Evolutionary conservation across 192 early-diverging fungal species (phyloP).

Genomic region (Spizellomyces sp.): DNA sequence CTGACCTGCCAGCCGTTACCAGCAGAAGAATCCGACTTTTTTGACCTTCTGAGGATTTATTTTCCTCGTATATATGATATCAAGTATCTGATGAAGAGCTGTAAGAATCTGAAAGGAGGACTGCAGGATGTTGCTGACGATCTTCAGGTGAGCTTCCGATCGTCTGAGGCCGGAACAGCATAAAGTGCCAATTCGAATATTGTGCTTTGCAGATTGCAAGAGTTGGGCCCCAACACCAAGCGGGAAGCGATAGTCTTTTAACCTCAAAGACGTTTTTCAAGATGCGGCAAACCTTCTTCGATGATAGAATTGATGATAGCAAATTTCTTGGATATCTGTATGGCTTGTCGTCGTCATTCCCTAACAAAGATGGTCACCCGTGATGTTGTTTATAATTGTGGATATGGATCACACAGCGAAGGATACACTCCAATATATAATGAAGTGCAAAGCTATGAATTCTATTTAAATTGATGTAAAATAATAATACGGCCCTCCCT

Average conservation of each 20-base stretch:
- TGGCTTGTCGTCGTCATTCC: slow-evolving; percentile 35
- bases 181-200: slow-evolving; percentile 26
- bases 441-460: no score
- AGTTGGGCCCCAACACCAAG: slow-evolving; percentile 98
- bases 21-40: slow-evolving; percentile 93
- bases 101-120: slow-evolving; percentile 94
- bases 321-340: slow-evolving; percentile 79
- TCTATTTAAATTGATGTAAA: background rate
- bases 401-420: no score
- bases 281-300: slow-evolving; percentile 96
- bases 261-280: slow-evolving; percentile 99
- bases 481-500: background rate
- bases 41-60: slow-evolving; percentile 83
- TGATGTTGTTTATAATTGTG: background rate
- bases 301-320: slow-evolving; percentile 90
- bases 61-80: slow-evolving; percentile 99
- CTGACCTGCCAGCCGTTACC: slow-evolving; percentile 89
- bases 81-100: slow-evolving; percentile 97
- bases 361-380: slow-evolving; percentile 4
- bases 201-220: slow-evolving; percentile 65
- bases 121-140: slow-evolving; percentile 98
- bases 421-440: no score
- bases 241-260: slow-evolving; percentile 94
- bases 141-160: slow-evolving; percentile 64
- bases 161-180: no score